Evolutionary conservation across 495 filamentous ascomycete genomes (phyloP), one percentile per base, ranked within the genome.

Genomic region (Trichoderma virens): DNA sequence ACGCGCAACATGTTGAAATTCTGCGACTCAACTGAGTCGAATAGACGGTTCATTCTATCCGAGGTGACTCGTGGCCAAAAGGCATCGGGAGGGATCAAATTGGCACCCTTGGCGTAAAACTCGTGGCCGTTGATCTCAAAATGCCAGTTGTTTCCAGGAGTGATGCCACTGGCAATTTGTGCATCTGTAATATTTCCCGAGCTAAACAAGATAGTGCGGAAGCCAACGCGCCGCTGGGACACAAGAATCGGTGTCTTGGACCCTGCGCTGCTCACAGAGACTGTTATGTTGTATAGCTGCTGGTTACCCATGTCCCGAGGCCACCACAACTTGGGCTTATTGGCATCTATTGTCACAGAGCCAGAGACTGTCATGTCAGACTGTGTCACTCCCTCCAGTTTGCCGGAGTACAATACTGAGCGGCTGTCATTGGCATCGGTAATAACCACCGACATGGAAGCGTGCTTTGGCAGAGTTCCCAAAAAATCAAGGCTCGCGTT

Each of bases 1-100:
- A 88, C 82, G 0, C 86, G 82, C 5, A 90, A 79, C 86, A 90
- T 88, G 68, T 90, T 90, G 69, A 88, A 85, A 63, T 87, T 85
- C 5, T 81, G 85, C 5, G 74, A 80, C 3, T 83, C 72, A 2
- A 82, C 82, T 0, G 83, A 80, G 60, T 83, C 73, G 64, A 89
- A 86, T 5, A 88, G 68, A 34, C 79, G 78, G 41, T 77, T 71
- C 70, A 88, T 83, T 41, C 74, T 79, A 0, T 70, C 71, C 38
- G 79, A 74, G 0, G 85, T 88, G 5, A 88, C 85, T 16, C 85
- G 75, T 0, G 86, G 81, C 86, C 86, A 89, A 70, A 90, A 89
- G 0, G 80, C 78, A 67, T 88, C 86, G 3, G 85, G 84, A 0
- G 86, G 86, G 64, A 89, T 87, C 63, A 88, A 80, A 61, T 88